phyloP scores from a whole-genome alignment of 257 asterid genomes.

The Petunia axillaris region DNA sequence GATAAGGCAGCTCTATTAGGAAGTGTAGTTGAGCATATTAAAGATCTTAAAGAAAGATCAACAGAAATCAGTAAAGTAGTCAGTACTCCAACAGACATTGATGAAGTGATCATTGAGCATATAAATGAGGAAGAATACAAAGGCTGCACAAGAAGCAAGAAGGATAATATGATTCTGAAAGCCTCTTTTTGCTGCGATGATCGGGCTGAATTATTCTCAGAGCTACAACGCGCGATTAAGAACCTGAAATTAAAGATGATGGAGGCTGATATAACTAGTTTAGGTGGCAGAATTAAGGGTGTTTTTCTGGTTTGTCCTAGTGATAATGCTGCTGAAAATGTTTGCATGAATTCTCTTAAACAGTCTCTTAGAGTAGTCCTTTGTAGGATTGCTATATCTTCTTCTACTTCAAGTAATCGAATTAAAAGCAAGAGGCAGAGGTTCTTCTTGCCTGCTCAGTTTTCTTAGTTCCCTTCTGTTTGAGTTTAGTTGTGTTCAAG shows the following conservation, averaged over 20 bases:
- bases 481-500: too few relatives aligned
- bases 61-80: conserved; percentile 50
- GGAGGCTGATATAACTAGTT: conserved; percentile 60
- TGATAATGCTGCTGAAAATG: conserved; percentile 36
- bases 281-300: conserved; percentile 75
- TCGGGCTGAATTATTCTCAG: conserved; percentile 65
- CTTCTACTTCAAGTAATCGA: conserved; percentile 44
- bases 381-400: conserved; percentile 52
- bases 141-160: background rate
- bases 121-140: conserved; percentile 31
- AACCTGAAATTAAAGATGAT: conserved; percentile 45
- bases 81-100: conserved; percentile 64
- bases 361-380: conserved; percentile 54
- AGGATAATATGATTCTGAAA: conserved; percentile 30
- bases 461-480: background rate
- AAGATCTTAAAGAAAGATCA: conserved; percentile 60
- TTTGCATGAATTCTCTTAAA: conserved; percentile 38
- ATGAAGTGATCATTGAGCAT: conserved; percentile 50
- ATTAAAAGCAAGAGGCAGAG: conserved; percentile 80
- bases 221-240: conserved; percentile 58
- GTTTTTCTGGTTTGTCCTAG: conserved; percentile 45
- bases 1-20: conserved; percentile 90
- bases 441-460: conserved; percentile 62
- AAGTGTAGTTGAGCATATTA: conserved; percentile 77
- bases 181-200: conserved; percentile 79